These are phyloP conservation scores for Harringtonia aguacate DNA, from an alignment of 2,329 filamentous ascomycete genomes.

Conservation along the genomic window DNA sequence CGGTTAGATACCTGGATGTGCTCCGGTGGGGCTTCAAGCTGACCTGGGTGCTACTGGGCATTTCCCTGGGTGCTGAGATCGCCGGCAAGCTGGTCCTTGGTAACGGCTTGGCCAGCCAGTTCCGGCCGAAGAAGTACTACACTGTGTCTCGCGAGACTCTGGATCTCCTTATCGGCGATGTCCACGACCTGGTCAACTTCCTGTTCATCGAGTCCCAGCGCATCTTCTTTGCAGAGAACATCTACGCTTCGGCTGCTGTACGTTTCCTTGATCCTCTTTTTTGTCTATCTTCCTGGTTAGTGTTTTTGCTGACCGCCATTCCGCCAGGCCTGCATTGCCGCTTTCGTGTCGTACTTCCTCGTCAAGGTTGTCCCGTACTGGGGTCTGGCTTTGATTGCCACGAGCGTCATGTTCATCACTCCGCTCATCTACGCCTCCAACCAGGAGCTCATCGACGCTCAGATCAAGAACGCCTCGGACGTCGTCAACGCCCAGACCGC, in stretches of 20 bases:
- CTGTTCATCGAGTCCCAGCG: conserved; percentile 60
- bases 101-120: conserved; percentile 51
- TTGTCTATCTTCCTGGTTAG: conserved; percentile 3
- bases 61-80: conserved; percentile 50
- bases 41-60: conserved; percentile 50
- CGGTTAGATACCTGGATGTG: conserved; percentile 54
- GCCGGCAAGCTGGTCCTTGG: conserved; percentile 50
- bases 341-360: conserved; percentile 57
- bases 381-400: conserved; percentile 52
- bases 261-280: conserved; percentile 22
- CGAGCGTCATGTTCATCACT: conserved; percentile 48
- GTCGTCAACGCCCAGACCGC: conserved; percentile 51
- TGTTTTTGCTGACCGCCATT: conserved; percentile 4
- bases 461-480: conserved; percentile 46
- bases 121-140: conserved; percentile 58
- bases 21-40: conserved; percentile 55
- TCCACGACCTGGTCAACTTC: conserved; percentile 61
- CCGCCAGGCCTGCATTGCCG: conserved; percentile 42
- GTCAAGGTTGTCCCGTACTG: conserved; percentile 62
- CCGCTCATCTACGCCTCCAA: conserved; percentile 57
- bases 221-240: conserved; percentile 58
- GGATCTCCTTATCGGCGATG: conserved; percentile 49
- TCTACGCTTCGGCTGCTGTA: conserved; percentile 48
- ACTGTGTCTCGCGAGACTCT: conserved; percentile 53
- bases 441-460: conserved; percentile 57